Percentiles rank a stretch among this genome's conserved stretches.
phyloP scores from a whole-genome alignment of 495 filamentous ascomycete genomes.

The Annulohypoxylon nitens region DNA sequence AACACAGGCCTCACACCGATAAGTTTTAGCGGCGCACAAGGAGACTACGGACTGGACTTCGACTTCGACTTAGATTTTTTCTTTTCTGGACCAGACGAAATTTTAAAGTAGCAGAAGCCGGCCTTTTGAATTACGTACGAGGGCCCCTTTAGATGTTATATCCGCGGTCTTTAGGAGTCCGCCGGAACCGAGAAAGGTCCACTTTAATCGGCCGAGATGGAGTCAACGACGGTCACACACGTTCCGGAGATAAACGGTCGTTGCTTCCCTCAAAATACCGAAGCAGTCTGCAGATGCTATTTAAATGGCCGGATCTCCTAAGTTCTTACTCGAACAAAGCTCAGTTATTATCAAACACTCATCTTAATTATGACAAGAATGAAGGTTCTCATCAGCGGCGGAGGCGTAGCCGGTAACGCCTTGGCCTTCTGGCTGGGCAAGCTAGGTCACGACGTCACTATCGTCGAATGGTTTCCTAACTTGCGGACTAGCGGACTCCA shows the following conservation, averaged over 20 bases:
- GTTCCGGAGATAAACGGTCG: conserved; percentile 33
- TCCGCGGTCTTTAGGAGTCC: not conserved
- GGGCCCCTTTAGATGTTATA: not conserved
- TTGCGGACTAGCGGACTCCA: conserved; percentile 64
- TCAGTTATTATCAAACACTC: not conserved
- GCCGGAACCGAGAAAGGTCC: not conserved
- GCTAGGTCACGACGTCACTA: conserved; percentile 63
- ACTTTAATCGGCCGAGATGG: conserved; percentile 24
- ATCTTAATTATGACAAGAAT: conserved; percentile 42
- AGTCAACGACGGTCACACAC: not conserved
- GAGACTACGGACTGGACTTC: conserved; percentile 40
- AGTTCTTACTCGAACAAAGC: not conserved
- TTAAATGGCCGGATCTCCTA: not conserved
- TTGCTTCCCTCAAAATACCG: not conserved
- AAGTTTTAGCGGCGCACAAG: conserved; percentile 29
- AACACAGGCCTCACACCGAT: conserved; percentile 32
- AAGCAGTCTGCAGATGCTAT: not conserved
- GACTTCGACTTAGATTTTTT: conserved; percentile 44
- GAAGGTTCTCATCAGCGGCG: conserved; percentile 65
- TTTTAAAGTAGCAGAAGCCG: not conserved
- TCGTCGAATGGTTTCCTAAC: conserved; percentile 63
- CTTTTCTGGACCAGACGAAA: conserved; percentile 23
- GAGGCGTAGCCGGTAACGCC: conserved; percentile 57
- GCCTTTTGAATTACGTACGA: not conserved
- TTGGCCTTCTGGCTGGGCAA: conserved; percentile 67